Percentiles rank a stretch among this genome's conserved stretches.
Evolutionary conservation across 179 eudicot species (phyloP).

Genomic region (Vitellaria paradoxa): DNA sequence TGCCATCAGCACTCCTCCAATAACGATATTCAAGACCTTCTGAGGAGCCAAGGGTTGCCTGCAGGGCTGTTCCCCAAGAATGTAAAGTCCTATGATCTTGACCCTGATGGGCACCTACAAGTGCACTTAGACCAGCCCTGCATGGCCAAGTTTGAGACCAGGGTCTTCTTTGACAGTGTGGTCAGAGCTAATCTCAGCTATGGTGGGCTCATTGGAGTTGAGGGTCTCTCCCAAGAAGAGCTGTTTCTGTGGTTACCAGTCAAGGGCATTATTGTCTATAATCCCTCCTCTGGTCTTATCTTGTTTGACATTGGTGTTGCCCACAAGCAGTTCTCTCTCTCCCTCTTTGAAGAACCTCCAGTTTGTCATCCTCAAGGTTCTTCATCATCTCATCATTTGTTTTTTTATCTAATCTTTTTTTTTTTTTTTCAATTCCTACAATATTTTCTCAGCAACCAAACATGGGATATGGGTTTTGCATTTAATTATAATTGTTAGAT

Average conservation of each 20-base stretch:
- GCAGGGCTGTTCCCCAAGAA: constrained; percentile 65
- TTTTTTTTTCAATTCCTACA: neutral
- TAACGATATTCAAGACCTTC: constrained; percentile 57
- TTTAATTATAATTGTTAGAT: neutral
- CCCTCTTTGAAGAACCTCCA: constrained; percentile 81
- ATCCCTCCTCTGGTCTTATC: constrained; percentile 68
- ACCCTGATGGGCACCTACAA: constrained; percentile 39
- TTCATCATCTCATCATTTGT: neutral
- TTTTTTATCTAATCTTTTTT: neutral
- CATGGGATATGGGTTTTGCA: neutral
- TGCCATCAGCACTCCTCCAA: neutral
- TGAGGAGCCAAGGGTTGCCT: constrained; percentile 56
- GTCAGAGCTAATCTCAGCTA: constrained; percentile 63
- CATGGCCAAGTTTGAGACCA: constrained; percentile 59
- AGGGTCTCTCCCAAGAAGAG: constrained; percentile 73
- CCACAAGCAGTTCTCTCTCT: constrained; percentile 68
- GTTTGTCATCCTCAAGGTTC: constrained; percentile 37
- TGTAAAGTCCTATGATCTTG: constrained; percentile 52
- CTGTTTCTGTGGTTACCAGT: constrained; percentile 78
- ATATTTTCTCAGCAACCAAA: neutral
- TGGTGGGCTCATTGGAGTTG: constrained; percentile 56
- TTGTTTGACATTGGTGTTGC: constrained; percentile 83
- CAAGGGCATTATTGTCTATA: constrained; percentile 56
- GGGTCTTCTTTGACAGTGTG: constrained; percentile 66
- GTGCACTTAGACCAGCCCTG: constrained; percentile 62